Base-by-base conservation (phyloP, 148 eudicot genomes). In the Rhododendron ovatum region DNA sequence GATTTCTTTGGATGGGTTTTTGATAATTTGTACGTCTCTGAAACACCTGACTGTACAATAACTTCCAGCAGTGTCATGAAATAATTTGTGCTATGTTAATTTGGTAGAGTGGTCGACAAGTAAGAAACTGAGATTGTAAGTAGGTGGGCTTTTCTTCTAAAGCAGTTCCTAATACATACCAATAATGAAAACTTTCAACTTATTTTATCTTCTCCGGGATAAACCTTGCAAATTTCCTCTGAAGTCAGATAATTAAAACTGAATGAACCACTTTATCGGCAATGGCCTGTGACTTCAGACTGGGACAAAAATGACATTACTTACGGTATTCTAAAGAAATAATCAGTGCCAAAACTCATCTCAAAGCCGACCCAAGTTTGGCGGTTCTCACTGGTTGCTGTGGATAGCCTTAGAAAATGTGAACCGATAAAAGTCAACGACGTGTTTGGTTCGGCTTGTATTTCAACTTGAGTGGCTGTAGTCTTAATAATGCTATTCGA, bases 11-110 rank as follows among this genome's bases (percentile, higher is more conserved):
- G 63, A 80, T 28, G 63, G 63, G 82, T 50, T 80, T 80, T 50
- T 80, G 41, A 80, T 51, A 59, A 51, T 80, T 80, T 80, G 82
- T 80, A 79, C 17, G 61, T 79, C 61, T 79, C 82, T 79, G 37
- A 79, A 79, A 79, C 41, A 51, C 82, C 20, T 1, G 9, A 48
- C 39, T 26, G 28, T 51, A 26, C 39, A 51, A 14, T 80, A 20
- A 80, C 57, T 51, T 79, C 33, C 39, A 51, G 63, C 53, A 55
- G 37, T 80, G 41, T 28, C 33, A 51, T 80, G 41, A 50, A 4
- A n/a, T 50, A 50, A 30, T 28, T 2, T 51, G 24, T 80, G 12
- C 39, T 78, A 78, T 78, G 33, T 80, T 50, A 3, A 80, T 80
- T 80, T 17, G 82, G 82, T 5, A 80, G 33, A 26, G 24, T 28